Conservation (phyloP, 2,329 filamentous ascomycete genomes). For the Leptographium lundbergii region DNA sequence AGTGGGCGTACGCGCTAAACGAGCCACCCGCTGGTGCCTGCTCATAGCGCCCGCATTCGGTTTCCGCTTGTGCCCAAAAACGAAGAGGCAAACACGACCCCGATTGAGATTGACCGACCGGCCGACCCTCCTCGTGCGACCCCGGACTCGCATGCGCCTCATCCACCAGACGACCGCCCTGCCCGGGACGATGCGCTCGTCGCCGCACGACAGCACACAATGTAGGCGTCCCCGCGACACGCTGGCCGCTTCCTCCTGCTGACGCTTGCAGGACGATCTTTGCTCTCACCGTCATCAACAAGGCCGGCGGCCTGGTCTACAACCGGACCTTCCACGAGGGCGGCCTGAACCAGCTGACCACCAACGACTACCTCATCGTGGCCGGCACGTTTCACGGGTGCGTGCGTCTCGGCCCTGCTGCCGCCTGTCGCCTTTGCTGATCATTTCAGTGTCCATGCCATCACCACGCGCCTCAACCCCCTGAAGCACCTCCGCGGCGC, state of each 20-base stretch:
- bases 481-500: conserved; percentile 22
- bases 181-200: background rate
- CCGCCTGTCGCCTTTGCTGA: conserved; percentile 1
- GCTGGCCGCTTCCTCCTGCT: background rate
- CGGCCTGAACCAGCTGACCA: conserved; percentile 73
- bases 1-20: background rate
- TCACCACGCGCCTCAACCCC: conserved; percentile 51
- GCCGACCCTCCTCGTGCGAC: background rate
- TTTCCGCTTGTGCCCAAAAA: background rate
- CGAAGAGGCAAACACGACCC: too few relatives aligned
- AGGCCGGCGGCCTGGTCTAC: conserved; percentile 92
- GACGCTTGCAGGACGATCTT: conserved; percentile 67
- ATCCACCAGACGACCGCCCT: background rate
- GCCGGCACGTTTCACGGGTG: conserved; percentile 96
- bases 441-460: conserved; percentile 48
- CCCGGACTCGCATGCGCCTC: background rate
- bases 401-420: conserved; percentile 9
- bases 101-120: background rate
- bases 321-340: conserved; percentile 85
- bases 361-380: conserved; percentile 93
- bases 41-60: background rate
- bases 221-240: background rate
- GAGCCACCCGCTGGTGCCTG: background rate
- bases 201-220: background rate
- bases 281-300: conserved; percentile 95